phyloP scores from a whole-genome alignment of 2,329 filamentous ascomycete species.

The Apiospora malaysiana region DNA sequence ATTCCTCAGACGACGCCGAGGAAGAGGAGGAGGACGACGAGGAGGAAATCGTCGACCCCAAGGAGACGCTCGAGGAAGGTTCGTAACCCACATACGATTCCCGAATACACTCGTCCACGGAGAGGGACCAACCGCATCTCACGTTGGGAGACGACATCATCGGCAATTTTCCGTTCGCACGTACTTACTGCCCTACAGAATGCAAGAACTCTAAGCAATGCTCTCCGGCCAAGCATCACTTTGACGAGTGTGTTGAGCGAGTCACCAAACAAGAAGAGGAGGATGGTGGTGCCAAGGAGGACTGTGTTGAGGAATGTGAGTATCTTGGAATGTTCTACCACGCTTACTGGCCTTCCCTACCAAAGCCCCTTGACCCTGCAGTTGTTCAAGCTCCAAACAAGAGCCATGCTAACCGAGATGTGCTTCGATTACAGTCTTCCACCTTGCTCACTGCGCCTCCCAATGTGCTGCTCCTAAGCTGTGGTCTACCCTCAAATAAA shows the following conservation, averaged over 20 bases:
- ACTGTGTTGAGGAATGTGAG: constrained; percentile 99
- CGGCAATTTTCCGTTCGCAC: neutral
- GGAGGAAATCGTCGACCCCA: constrained; percentile 82
- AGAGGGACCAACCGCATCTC: neutral
- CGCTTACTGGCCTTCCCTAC: neutral
- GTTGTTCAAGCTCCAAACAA: neutral
- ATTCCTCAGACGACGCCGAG: constrained; percentile 45
- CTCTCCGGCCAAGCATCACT: constrained; percentile 93
- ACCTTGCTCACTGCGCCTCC: constrained; percentile 94
- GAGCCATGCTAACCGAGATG: neutral
- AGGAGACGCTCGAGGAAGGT: constrained; percentile 93
- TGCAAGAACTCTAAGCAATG: constrained; percentile 89
- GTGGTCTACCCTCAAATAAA: constrained; percentile 90
- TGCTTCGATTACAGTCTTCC: constrained; percentile 78
- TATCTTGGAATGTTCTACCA: constrained; percentile 33
- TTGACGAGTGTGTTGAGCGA: constrained; percentile 95
- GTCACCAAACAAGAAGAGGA: constrained; percentile 76
- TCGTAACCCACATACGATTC: constrained; percentile 49
- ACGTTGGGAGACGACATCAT: neutral
- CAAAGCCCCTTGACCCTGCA: neutral
- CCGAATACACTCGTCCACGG: neutral
- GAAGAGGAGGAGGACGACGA: constrained; percentile 76
- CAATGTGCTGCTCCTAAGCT: constrained; percentile 96
- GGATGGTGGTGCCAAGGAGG: constrained; percentile 79
- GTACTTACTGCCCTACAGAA: constrained; percentile 60